A percentile compares a stretch with the other conserved stretches of the same genome.
These are phyloP conservation scores for Hypomontagnella submonticulosa DNA, from an alignment of 495 filamentous ascomycete species.

Conservation along the genomic window DNA sequence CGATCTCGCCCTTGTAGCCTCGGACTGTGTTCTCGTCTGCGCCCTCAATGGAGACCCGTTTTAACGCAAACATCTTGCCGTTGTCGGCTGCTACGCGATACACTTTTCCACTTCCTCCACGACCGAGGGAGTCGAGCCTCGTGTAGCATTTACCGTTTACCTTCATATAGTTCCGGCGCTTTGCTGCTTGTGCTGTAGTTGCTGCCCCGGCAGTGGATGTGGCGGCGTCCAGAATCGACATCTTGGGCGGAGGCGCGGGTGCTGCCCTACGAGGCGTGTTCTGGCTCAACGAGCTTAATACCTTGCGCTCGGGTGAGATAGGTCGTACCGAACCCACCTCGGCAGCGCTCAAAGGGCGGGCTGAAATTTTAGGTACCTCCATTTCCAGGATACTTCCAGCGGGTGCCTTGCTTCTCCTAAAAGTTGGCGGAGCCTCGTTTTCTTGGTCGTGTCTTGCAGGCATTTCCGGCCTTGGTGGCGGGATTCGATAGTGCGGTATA, in stretches of 20 bases:
- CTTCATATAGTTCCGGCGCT: slow-evolving; percentile 79
- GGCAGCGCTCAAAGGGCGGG: slow-evolving; percentile 51
- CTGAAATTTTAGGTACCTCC: slow-evolving; percentile 66
- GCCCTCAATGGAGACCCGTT: slow-evolving; percentile 89
- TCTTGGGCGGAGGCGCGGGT: slow-evolving; percentile 87
- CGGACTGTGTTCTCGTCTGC: slow-evolving; percentile 83
- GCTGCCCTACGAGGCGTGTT: slow-evolving; percentile 88
- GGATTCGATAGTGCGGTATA: slow-evolving; percentile 72
- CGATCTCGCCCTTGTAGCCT: slow-evolving; percentile 97
- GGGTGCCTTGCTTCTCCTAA: slow-evolving; percentile 72
- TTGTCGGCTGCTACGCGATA: slow-evolving; percentile 98
- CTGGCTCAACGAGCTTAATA: slow-evolving; percentile 74
- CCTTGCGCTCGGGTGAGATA: slow-evolving; percentile 71
- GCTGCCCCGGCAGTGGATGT: slow-evolving; percentile 85
- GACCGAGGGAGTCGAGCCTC: slow-evolving; percentile 86
- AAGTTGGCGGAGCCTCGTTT: slow-evolving; percentile 81
- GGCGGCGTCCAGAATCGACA: slow-evolving; percentile 92
- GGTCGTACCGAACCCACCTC: slow-evolving; percentile 43
- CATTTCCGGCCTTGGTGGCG: slow-evolving; percentile 64
- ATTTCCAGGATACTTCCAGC: slow-evolving; percentile 66
- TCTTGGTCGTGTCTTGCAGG: slow-evolving; percentile 78
- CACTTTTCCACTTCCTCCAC: slow-evolving; percentile 91
- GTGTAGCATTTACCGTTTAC: slow-evolving; percentile 94
- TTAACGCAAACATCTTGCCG: slow-evolving; percentile 91
- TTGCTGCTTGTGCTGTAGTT: slow-evolving; percentile 73